A percentile compares a stretch with the other conserved stretches of the same genome.
phyloP scores from a whole-genome alignment of 495 filamentous ascomycete species.

The Neurospora sp. region DNA sequence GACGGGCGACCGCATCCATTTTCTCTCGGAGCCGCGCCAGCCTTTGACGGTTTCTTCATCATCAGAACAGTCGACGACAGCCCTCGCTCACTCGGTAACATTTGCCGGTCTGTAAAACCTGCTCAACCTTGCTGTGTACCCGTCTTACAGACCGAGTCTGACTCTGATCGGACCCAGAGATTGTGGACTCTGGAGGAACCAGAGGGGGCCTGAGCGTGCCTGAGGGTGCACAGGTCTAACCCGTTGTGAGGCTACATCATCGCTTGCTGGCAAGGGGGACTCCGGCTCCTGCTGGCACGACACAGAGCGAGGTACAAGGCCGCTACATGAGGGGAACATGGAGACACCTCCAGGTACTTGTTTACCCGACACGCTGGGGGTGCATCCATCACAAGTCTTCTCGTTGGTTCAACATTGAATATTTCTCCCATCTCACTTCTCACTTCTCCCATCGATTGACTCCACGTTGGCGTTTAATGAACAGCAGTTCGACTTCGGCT shows the following conservation, averaged over 20 bases:
- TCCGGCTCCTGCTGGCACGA: neutral
- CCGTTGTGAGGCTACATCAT: neutral
- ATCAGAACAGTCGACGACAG: neutral
- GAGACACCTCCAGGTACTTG: neutral
- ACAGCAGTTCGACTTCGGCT: neutral
- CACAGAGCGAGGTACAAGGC: neutral
- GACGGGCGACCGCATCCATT: neutral
- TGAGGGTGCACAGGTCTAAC: neutral
- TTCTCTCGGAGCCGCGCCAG: neutral
- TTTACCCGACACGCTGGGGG: neutral
- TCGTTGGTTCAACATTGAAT: neutral
- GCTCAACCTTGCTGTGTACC: neutral
- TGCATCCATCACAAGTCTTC: neutral
- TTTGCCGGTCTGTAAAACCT: neutral
- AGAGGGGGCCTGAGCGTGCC: neutral
- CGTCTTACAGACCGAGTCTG: neutral
- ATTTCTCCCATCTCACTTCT: neutral
- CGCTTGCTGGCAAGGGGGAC: neutral
- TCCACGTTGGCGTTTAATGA: neutral
- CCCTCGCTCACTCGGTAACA: neutral
- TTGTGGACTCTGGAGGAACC: neutral
- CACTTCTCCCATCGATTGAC: neutral
- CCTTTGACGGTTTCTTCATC: neutral
- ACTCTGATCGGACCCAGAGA: neutral
- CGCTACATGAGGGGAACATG: neutral